A percentile compares a stretch with the other conserved stretches of the same genome.
Conservation (phyloP, 148 eudicot genomes). For the Dysphania ambrosioides region DNA sequence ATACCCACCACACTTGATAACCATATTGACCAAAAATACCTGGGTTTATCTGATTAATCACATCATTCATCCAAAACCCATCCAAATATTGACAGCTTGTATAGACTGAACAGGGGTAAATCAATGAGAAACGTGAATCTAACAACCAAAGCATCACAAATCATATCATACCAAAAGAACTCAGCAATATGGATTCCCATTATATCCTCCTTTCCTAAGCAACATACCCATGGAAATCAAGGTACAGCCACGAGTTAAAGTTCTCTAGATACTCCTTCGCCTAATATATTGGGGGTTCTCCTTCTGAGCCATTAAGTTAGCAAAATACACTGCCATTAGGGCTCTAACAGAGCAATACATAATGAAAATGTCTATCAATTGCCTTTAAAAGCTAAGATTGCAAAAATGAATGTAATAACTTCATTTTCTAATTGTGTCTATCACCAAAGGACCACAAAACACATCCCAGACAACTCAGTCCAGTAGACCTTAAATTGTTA, state of each 20-base stretch:
- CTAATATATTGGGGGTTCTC: not conserved
- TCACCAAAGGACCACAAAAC: not conserved
- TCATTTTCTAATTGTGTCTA: not conserved
- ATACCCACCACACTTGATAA: not conserved
- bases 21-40: not conserved
- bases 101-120: not conserved
- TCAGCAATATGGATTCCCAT: not conserved
- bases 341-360: not conserved
- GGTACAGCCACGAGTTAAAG: not conserved
- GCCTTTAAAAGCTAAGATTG: not conserved
- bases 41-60: not conserved
- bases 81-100: not conserved
- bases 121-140: not conserved
- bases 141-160: not conserved
- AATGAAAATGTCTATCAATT: not conserved
- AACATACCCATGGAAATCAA: not conserved
- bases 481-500: not conserved
- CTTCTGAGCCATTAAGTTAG: not conserved
- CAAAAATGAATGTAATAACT: not conserved
- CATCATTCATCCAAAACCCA: slow-evolving; percentile 8
- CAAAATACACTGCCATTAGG: not conserved
- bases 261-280: not conserved
- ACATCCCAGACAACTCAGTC: not conserved
- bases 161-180: not conserved
- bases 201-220: not conserved